Percentiles rank a stretch among this genome's conserved stretches.
Conservation (phyloP, 2,329 filamentous ascomycete genomes). For the Zasmidium angulare region DNA sequence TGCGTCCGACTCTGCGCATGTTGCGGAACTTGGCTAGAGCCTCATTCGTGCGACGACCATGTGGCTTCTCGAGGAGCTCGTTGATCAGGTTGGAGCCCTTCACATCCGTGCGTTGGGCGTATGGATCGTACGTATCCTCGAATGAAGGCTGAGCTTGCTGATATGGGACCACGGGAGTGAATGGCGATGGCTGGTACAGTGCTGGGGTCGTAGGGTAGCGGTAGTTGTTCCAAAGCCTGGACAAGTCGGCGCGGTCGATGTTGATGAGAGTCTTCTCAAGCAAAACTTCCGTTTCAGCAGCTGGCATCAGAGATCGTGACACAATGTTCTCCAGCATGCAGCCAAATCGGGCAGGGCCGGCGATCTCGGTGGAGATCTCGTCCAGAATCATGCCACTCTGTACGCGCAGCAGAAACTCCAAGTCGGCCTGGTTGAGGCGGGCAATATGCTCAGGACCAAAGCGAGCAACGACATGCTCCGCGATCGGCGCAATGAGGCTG, state of each 20-base stretch:
- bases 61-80: constrained; percentile 79
- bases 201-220: constrained; percentile 47
- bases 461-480: constrained; percentile 60
- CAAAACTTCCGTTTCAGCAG: constrained; percentile 55
- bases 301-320: constrained; percentile 53
- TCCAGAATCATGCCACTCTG: constrained; percentile 53
- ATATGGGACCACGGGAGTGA: constrained; percentile 45
- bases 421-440: constrained; percentile 52
- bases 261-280: constrained; percentile 60
- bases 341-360: constrained; percentile 60
- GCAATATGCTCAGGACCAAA: constrained; percentile 61
- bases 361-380: constrained; percentile 52
- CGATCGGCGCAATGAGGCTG: constrained; percentile 59
- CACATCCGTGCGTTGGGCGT: constrained; percentile 86
- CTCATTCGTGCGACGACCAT: constrained; percentile 71
- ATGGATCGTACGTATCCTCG: constrained; percentile 87
- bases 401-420: constrained; percentile 62
- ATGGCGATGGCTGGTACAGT: constrained; percentile 52
- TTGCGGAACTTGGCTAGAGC: constrained; percentile 83
- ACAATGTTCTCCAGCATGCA: constrained; percentile 61
- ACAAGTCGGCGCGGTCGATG: constrained; percentile 50
- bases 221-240: constrained; percentile 60
- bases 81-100: constrained; percentile 89
- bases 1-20: constrained; percentile 86
- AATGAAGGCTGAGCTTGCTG: constrained; percentile 56